Percentiles rank a stretch among this genome's conserved stretches.
phyloP scores from a whole-genome alignment of 164 flowering plant genomes.

The Nymphaea colorata region DNA sequence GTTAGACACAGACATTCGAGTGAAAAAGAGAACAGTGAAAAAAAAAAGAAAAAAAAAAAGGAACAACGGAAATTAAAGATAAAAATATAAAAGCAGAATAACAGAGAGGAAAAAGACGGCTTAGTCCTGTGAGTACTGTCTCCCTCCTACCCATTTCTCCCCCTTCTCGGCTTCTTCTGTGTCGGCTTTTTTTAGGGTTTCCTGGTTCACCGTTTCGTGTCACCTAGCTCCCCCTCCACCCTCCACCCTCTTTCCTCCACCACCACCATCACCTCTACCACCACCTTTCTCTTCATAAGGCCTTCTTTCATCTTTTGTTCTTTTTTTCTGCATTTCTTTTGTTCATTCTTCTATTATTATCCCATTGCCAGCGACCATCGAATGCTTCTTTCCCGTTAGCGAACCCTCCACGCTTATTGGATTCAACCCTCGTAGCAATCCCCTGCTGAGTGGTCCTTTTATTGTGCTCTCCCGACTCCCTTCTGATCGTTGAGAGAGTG shows the following conservation, averaged over 20 bases:
- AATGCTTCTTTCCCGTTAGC: too few species aligned
- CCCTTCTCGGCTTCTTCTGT: background rate
- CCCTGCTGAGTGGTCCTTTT: background rate
- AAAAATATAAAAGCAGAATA: too few species aligned
- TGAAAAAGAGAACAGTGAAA: too few species aligned
- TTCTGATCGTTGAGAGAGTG: background rate
- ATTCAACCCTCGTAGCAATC: background rate
- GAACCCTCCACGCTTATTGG: too few species aligned
- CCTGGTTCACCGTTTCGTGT: background rate
- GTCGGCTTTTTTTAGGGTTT: background rate
- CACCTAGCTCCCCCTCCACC: background rate
- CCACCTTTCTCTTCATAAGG: too few species aligned
- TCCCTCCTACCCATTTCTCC: background rate
- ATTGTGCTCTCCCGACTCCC: background rate
- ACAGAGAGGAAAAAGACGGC: background rate
- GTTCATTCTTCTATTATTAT: background rate
- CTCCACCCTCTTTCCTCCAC: background rate
- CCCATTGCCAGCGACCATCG: too few species aligned
- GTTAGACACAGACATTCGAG: too few species aligned
- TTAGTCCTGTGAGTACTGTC: background rate
- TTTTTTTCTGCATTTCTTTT: background rate
- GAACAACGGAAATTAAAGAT: too few species aligned
- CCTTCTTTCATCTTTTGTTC: background rate
- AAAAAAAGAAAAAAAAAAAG: too few species aligned
- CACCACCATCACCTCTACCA: too few species aligned